Evolutionary conservation across 345 rosid species (phyloP).

Genomic region (Turnera subulata): DNA sequence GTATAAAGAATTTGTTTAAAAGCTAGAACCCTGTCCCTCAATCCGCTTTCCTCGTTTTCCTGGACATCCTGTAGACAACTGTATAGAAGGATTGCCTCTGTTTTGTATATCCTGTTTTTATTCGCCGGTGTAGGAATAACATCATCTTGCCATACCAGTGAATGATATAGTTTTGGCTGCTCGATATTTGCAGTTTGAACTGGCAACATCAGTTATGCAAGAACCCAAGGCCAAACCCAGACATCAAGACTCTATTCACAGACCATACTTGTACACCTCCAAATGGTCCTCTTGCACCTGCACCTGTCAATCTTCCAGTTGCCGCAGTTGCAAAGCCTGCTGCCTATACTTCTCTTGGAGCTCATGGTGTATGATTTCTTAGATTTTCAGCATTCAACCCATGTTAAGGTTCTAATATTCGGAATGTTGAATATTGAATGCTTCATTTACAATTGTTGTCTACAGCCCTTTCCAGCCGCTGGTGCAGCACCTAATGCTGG

Average conservation of each 20-base stretch:
- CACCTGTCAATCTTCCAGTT: slow-evolving; percentile 54
- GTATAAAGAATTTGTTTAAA: too few relatives aligned
- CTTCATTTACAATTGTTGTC: slow-evolving; percentile 9
- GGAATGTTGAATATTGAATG: neutral
- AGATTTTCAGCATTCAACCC: neutral
- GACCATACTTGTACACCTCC: slow-evolving; percentile 68
- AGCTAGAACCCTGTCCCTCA: too few relatives aligned
- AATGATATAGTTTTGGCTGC: neutral
- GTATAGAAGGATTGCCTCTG: neutral
- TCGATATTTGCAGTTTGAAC: slow-evolving; percentile 53
- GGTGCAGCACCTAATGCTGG: slow-evolving; percentile 60
- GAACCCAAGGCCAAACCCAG: slow-evolving; percentile 82
- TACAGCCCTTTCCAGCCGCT: slow-evolving; percentile 57
- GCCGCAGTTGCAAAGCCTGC: slow-evolving; percentile 55
- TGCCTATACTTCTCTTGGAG: slow-evolving; percentile 49
- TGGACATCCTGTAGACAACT: too few relatives aligned
- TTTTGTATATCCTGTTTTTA: neutral
- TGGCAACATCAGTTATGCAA: slow-evolving; percentile 94
- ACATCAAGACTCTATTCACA: slow-evolving; percentile 71
- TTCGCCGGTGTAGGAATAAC: neutral
- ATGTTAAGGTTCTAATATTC: slow-evolving; percentile 2
- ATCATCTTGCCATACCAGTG: neutral
- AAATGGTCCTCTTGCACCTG: slow-evolving; percentile 64
- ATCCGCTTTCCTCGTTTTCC: too few relatives aligned
- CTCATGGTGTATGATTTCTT: slow-evolving; percentile 48